Conservation (phyloP, 352 stramenopile species). For the Pythium biforme region DNA sequence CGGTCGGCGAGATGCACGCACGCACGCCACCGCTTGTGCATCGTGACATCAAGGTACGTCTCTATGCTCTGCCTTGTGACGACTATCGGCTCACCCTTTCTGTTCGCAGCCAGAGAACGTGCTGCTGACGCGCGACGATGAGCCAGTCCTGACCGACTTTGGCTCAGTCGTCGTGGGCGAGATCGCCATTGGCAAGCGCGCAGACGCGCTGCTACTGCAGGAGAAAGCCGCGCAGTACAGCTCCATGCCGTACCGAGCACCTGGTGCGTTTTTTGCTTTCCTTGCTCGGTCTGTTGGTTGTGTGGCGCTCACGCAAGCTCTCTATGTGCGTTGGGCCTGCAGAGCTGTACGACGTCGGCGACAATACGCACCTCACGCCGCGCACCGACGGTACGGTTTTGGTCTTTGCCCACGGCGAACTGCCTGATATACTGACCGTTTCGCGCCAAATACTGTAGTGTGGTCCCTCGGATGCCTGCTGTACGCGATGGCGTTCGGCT, state of each 20-base stretch:
- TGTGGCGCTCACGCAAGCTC: background rate
- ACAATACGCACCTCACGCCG: constrained; percentile 64
- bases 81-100: too few species aligned
- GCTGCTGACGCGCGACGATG: constrained; percentile 70
- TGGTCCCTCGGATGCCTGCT: constrained; percentile 90
- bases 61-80: too few species aligned
- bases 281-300: background rate
- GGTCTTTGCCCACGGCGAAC: background rate
- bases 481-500: constrained; percentile 88
- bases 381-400: constrained; percentile 55
- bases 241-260: constrained; percentile 86
- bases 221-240: constrained; percentile 80
- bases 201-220: constrained; percentile 81
- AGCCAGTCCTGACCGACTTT: constrained; percentile 89
- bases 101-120: constrained; percentile 79
- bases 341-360: constrained; percentile 89
- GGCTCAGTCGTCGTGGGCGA: constrained; percentile 70
- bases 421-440: background rate
- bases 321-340: background rate
- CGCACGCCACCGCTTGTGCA: constrained; percentile 74
- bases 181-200: constrained; percentile 60
- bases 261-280: constrained; percentile 37
- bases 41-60: constrained; percentile 80
- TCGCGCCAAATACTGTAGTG: constrained; percentile 33
- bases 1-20: constrained; percentile 73